Evolutionary conservation across 2,329 filamentous ascomycete genomes (phyloP), one percentile per base, ranked within the genome.

Genomic region (Arthroderma sp.): DNA sequence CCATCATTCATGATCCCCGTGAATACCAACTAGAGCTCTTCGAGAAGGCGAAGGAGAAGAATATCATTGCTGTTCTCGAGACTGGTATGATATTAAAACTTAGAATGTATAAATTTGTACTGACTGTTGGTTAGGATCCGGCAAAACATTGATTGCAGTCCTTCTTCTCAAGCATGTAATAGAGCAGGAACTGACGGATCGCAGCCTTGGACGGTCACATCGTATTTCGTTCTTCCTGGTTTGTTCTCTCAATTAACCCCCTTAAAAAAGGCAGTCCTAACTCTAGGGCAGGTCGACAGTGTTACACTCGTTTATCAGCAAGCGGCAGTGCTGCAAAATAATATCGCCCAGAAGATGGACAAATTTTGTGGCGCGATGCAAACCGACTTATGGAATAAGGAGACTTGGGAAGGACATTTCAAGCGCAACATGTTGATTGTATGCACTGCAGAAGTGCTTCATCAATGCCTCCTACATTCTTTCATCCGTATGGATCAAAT

Each of bases 81-180:
- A 96, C 91, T n/a, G 89, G 83, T 84, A 68, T 55, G 33, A 54
- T 7, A 2, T 4, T 11, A 7, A 17, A n/a, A 35, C 51, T 58
- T 8, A 60, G n/a, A n/a, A 19, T 49, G 56, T 47, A 64, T 64
- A 54, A 62, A 25, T 19, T 11, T 28, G 5, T 47, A 55, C 52
- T 58, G 11, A 60, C 21, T 41, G 23, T 13, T 7, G 41, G 47
- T 2, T 57, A 85, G 87, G 93, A 11, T 90, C 89, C 2, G 93
- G 93, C 1, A 98, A 98, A 73, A 98, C 93, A 0, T 77, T 96
- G n/a, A 96, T 98, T 64, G 91, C 93, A 0, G 90, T 88, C 0
- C 78, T 97, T 2, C 77, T 98, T 4, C 78, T 97, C 23, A 82
- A 84, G 39, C 81, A 94, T 68, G 79, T 82, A 8, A 78, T 97